Conservation (phyloP, 352 stramenopile genomes). For the Phytopythium ostracodes region DNA sequence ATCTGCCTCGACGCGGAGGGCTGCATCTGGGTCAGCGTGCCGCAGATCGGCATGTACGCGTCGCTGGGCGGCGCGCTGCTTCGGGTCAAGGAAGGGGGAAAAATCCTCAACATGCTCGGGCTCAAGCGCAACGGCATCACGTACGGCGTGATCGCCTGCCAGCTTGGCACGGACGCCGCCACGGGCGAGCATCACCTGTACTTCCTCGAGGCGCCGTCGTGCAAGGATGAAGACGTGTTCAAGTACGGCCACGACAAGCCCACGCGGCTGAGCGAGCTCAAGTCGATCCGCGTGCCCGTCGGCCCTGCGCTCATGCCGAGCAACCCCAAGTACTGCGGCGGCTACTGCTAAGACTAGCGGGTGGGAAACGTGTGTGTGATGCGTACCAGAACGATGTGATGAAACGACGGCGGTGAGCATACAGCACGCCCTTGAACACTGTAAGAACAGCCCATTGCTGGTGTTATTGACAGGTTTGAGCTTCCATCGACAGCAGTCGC, state of each 20-base stretch:
- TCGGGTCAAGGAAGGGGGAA: conserved; percentile 47
- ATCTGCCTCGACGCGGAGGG: conserved; percentile 62
- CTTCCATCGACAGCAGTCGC: too few relatives aligned
- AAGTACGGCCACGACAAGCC: conserved; percentile 21
- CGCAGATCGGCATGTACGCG: conserved; percentile 42
- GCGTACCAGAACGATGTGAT: neutral
- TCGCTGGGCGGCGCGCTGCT: conserved; percentile 36
- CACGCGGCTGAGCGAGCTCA: conserved; percentile 31
- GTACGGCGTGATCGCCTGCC: conserved; percentile 45
- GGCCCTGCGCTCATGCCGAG: conserved; percentile 33
- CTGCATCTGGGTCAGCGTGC: conserved; percentile 55
- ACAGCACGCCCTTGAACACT: neutral
- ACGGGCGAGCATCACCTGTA: conserved; percentile 41
- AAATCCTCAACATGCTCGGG: conserved; percentile 44
- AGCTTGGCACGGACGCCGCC: conserved; percentile 36
- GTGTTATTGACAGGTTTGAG: too few relatives aligned
- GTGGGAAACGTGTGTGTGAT: neutral
- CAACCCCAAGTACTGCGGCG: conserved; percentile 51
- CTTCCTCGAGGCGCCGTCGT: conserved; percentile 42
- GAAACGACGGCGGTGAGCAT: neutral
- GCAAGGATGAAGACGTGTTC: conserved; percentile 32
- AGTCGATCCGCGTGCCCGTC: conserved; percentile 39
- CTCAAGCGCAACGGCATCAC: conserved; percentile 55
- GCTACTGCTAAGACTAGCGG: conserved; percentile 35
- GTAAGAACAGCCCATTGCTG: too few relatives aligned